Evolutionary conservation across 2,329 filamentous ascomycete species (phyloP).

Genomic region (Stemphylium vesicarium): DNA sequence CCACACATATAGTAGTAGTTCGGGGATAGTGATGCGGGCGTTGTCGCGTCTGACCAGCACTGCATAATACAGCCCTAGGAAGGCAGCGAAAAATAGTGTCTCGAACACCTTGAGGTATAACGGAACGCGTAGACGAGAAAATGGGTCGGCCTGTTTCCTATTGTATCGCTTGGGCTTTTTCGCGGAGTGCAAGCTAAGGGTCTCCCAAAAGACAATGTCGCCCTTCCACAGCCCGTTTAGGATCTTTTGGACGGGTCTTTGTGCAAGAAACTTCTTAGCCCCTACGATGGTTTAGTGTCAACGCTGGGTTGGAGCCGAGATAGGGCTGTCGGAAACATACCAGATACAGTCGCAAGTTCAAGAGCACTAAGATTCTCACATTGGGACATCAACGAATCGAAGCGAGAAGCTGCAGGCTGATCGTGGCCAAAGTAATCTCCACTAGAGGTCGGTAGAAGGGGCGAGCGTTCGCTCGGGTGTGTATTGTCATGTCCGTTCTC

Average conservation of each 20-base stretch:
- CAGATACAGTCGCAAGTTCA: slow-evolving; percentile 81
- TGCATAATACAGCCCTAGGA: slow-evolving; percentile 83
- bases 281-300: not conserved
- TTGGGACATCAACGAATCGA: slow-evolving; percentile 69
- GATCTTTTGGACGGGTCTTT: slow-evolving; percentile 80
- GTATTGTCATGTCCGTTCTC: slow-evolving; percentile 20
- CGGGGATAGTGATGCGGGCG: slow-evolving; percentile 68
- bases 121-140: slow-evolving; percentile 77
- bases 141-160: slow-evolving; percentile 46
- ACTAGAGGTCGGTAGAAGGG: slow-evolving; percentile 29
- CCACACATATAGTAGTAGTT: slow-evolving; percentile 82
- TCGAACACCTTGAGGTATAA: slow-evolving; percentile 86
- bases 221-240: slow-evolving; percentile 82
- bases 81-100: slow-evolving; percentile 77
- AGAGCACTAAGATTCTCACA: slow-evolving; percentile 85
- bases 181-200: slow-evolving; percentile 71
- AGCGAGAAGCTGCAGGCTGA: slow-evolving; percentile 48
- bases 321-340: slow-evolving; percentile 37
- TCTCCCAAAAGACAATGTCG: slow-evolving; percentile 86
- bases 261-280: slow-evolving; percentile 84
- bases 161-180: slow-evolving; percentile 83
- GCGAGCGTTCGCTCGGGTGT: slow-evolving; percentile 30
- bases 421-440: slow-evolving; percentile 33
- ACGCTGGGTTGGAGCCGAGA: not conserved
- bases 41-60: slow-evolving; percentile 78